Base-by-base conservation (phyloP, 805 yeast genomes). In the Lipomyces yamadae region DNA sequence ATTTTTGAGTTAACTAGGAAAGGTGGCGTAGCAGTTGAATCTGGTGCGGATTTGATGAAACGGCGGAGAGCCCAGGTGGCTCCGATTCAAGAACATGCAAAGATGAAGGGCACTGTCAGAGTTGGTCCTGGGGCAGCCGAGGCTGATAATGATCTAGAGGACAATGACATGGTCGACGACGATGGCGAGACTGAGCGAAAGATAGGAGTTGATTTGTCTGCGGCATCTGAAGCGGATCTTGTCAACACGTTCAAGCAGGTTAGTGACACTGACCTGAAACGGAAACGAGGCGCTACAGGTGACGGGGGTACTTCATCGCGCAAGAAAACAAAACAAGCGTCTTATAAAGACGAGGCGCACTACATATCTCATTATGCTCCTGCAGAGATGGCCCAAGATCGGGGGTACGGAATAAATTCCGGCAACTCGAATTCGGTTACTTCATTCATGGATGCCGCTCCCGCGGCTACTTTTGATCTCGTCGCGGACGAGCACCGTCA, bases 321-420 rank as follows among this genome's bases (percentile, higher is more conserved):
- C 18, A 68, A 73, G 42, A 76, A 75, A 65, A 75, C 76, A 64
- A 80, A 79, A 63, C 77, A 76, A 69, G 87, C 86, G 71, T 78
- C 87, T 0, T 93, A 77, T 80, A 85, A 87, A 74, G 98, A 95
- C 79, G 89, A 91, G 13, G 83, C 86, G 66, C 90, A 85, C 76
- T 95, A 88, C 80, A 81, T 95, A 76, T 87, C 96, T 64, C 97
- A 95, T 76, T 92, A 88, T 81, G 98, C 97, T 0, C 92, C 97
- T 24, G 84, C 87, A 0, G 83, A 87, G 15, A 86, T 85, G 18
- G 84, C 91, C 64, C 96, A 92, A 76, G 98, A 95, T 72, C 82
- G 90, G 79, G 90, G 96, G 78, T 80, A 86, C 76, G 72, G 85
- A 63, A 68, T 85, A 73, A 76, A 78, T 53, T 29, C 58, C 11